Percentiles rank a stretch among this genome's conserved stretches.
Evolutionary conservation across 495 filamentous ascomycete species (phyloP).

Genomic region (Hypomontagnella monticulosa): DNA sequence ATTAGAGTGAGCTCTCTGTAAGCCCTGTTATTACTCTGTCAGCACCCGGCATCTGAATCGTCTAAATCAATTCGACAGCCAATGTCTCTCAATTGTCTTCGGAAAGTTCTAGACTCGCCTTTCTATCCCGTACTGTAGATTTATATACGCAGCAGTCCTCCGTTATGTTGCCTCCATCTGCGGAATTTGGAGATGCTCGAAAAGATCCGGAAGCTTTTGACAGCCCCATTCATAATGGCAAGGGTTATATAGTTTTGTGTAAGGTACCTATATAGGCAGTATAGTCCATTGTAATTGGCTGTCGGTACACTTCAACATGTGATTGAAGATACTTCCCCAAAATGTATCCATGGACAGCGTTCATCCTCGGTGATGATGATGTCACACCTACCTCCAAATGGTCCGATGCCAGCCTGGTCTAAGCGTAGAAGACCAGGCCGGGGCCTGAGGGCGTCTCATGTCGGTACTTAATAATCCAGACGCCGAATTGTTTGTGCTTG

Average conservation of each 20-base stretch:
- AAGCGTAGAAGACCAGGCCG: neutral
- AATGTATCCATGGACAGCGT: slow-evolving; percentile 6
- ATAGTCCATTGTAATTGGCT: slow-evolving; percentile 4
- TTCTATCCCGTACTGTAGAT: slow-evolving; percentile 17
- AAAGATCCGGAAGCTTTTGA: slow-evolving; percentile 28
- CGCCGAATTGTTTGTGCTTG: no score
- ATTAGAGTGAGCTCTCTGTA: slow-evolving; percentile 20
- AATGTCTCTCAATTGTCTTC: slow-evolving; percentile 7
- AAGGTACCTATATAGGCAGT: slow-evolving; percentile 8
- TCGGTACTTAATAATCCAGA: no score
- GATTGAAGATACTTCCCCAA: slow-evolving; percentile 17
- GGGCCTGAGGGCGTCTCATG: no score
- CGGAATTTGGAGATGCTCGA: slow-evolving; percentile 39
- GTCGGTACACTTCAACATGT: slow-evolving; percentile 23
- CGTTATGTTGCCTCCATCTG: slow-evolving; percentile 29
- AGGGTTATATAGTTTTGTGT: neutral
- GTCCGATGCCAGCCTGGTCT: slow-evolving; percentile 4
- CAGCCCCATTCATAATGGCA: neutral
- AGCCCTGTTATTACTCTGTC: slow-evolving; percentile 27
- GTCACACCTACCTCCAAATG: slow-evolving; percentile 26
- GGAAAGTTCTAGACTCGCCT: slow-evolving; percentile 34
- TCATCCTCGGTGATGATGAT: slow-evolving; percentile 32
- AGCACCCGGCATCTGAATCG: slow-evolving; percentile 38
- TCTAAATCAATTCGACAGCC: slow-evolving; percentile 18
- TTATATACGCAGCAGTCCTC: slow-evolving; percentile 4